Conservation (phyloP, 768 basidiomycete genomes). For the Psilocybe azurescens region DNA sequence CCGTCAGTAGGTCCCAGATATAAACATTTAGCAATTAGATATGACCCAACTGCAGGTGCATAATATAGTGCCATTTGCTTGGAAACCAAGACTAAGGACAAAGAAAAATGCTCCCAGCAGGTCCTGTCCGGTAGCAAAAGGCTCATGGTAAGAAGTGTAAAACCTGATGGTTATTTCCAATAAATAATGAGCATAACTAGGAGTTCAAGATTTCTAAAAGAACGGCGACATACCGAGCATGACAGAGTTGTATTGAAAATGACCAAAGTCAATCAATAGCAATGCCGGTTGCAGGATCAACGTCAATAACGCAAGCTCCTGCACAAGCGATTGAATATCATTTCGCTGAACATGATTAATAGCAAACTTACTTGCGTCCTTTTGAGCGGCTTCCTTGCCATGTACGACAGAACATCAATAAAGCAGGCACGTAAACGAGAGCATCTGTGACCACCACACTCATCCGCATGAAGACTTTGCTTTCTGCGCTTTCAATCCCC, state of each 20-base stretch:
- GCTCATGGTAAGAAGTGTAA: constrained; percentile 71
- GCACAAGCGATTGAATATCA: constrained; percentile 12
- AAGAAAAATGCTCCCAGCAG: constrained; percentile 79
- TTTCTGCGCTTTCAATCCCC: constrained; percentile 69
- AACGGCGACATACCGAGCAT: constrained; percentile 73
- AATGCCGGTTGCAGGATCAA: constrained; percentile 86
- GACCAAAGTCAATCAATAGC: constrained; percentile 87
- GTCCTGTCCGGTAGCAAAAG: constrained; percentile 72
- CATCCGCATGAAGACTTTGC: constrained; percentile 80
- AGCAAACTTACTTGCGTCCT: constrained; percentile 70
- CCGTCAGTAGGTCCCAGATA: constrained; percentile 75
- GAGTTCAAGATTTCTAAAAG: neutral
- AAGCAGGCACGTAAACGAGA: constrained; percentile 76
- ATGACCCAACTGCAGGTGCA: constrained; percentile 90
- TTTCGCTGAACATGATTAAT: neutral
- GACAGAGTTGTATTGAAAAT: constrained; percentile 95
- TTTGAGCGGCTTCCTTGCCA: constrained; percentile 75
- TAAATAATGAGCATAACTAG: constrained; percentile 5
- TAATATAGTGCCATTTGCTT: constrained; percentile 98
- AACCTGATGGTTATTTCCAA: constrained; percentile 37
- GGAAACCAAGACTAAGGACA: constrained; percentile 84
- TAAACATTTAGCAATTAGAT: constrained; percentile 88
- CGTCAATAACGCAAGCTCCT: constrained; percentile 73
- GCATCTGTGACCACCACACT: constrained; percentile 75
- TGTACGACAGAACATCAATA: constrained; percentile 65